Evolutionary conservation across 306 rosid genomes (phyloP), one percentile per base, ranked within the genome.

Genomic region (Glycine latifolia): DNA sequence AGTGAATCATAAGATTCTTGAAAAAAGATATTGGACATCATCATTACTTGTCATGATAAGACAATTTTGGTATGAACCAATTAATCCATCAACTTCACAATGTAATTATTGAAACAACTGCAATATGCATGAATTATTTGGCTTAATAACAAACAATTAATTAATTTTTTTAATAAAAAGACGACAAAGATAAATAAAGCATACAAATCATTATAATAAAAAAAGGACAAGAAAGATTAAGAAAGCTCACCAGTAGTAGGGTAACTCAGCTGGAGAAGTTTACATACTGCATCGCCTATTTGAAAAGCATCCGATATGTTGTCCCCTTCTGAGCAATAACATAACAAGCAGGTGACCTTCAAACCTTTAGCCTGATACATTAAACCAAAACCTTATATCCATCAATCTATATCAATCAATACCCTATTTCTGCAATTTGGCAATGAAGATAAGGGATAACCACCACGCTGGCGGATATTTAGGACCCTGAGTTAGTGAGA

Each of bases 251-350:
- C 92, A 10, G 77, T 79, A 82, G 87, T 72, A 85, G 86, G 83
- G 74, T 83, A 84, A 87, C 53, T 77, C 71, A 70, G 73, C 58
- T 49, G 80, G 50, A 89, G 89, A 84, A 93, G 88, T 86, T 86
- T 91, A 88, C 88, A 87, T 37, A 87, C 85, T 62, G 95, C 99
- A 78, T 93, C 97, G 0, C 93, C 97, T 83, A 95, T 90, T 66
- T 91, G 89, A 84, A 86, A 90, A 84, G 99, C 95, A 84, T 95
- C 97, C 17, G 88, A 76, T 73, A 85, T 90, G 90, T 95, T 95
- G 87, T 95, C 99, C 67, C 99, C 99, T 86, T 95, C 99, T 7
- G 97, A 93, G 84, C 97, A 95, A 84, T 95, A 93, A 87, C 95
- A 88, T 67, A 95, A 83, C 82, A 95, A 73, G 95, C 97, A 95